Conservation (phyloP, 176 grass and related monocot genomes). For the Musa itinerans region DNA sequence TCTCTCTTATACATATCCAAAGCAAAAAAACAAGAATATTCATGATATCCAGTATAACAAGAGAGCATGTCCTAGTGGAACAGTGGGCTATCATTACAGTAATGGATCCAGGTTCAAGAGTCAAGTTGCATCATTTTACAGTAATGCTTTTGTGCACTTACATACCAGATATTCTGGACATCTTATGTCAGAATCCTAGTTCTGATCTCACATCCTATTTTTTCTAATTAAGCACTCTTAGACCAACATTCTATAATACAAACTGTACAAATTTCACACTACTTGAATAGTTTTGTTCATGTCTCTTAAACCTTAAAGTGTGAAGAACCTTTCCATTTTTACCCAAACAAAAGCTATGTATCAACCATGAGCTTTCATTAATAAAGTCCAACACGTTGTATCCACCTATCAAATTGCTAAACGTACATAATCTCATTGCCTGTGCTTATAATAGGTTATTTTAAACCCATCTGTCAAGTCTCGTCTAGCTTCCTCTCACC, state of each 20-base stretch:
- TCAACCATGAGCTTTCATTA: not conserved
- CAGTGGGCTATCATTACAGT: too few species aligned
- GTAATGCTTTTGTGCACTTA: too few species aligned
- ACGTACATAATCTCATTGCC: too few species aligned
- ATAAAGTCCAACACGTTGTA: not conserved
- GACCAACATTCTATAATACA: not conserved
- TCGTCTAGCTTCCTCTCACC: not conserved
- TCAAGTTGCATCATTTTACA: too few species aligned
- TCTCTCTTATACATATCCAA: not conserved
- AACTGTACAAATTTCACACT: not conserved
- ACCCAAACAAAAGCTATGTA: not conserved
- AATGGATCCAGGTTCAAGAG: too few species aligned
- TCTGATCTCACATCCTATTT: not conserved
- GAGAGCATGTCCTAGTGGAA: too few species aligned
- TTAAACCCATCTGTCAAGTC: too few species aligned
- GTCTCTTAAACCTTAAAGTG: not conserved
- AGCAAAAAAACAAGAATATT: too few species aligned
- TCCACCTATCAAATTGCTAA: too few species aligned
- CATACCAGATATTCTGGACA: not conserved
- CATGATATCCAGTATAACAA: too few species aligned
- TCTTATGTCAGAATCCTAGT: not conserved
- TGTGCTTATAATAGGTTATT: too few species aligned
- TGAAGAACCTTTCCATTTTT: not conserved
- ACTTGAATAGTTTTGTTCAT: not conserved
- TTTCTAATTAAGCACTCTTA: too few species aligned